These are phyloP conservation scores for Musa troglodytarum DNA, from an alignment of 176 grass and related monocot genomes.

Conservation along the genomic window DNA sequence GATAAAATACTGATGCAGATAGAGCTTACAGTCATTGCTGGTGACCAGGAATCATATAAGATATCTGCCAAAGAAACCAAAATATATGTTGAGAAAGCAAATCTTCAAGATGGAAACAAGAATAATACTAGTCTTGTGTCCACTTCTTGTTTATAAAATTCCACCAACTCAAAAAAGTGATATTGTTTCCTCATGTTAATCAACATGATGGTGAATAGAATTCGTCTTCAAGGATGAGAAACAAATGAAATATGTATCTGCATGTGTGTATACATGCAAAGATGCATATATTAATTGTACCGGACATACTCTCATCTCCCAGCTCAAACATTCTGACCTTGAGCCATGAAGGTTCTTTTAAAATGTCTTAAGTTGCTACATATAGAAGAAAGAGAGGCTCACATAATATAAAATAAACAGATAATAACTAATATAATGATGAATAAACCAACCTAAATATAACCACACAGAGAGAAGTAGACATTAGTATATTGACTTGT, in stretches of 20 bases:
- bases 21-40: slow-evolving; percentile 18
- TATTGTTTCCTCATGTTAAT: background rate
- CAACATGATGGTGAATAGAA: background rate
- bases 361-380: background rate
- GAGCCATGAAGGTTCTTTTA: background rate
- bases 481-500: background rate
- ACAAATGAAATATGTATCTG: background rate
- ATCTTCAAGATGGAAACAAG: background rate
- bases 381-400: no score
- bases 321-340: background rate
- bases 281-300: no score
- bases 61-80: slow-evolving; percentile 8
- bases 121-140: background rate
- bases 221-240: background rate
- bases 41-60: slow-evolving; percentile 18
- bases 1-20: slow-evolving; percentile 14
- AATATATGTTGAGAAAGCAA: background rate
- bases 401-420: no score
- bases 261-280: no score
- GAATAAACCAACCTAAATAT: background rate
- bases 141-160: background rate
- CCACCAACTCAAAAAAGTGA: background rate
- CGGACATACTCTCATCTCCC: background rate
- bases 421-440: background rate
- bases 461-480: background rate